Base-by-base conservation (phyloP, 2,329 filamentous ascomycete genomes). In the Exophiala sideris region DNA sequence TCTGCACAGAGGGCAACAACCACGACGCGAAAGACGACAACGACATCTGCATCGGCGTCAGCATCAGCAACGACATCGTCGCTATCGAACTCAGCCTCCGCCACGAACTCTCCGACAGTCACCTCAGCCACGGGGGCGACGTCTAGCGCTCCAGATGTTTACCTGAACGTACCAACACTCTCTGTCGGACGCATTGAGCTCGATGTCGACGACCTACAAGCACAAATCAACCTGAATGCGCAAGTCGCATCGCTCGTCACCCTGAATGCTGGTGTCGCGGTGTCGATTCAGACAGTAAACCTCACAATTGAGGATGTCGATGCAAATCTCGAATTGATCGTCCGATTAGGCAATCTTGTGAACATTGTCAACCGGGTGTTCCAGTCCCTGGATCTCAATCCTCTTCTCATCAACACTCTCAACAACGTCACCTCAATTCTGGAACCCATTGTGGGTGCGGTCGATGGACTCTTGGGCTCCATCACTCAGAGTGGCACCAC, bases 281-380 rank as follows among this genome's bases (percentile, higher is more conserved):
- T 79, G 12, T 70, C 68, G 0, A 69, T 79, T 11, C 64, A 75
- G 54, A 74, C 77, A 61, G 72, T 85, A 64, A 84, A 84, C 67
- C 76, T 85, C 63, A 84, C 81, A 14, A 85, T 85, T 54, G 71
- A 76, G 10, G 81, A 84, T 59, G 80, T 85, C 5, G 73, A 80
- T 21, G 82, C 80, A 1, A 68, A 84, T 58, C 72, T 84, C 16
- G 80, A 85, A 56, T 73, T 85, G 5, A 74, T 83, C 50, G 79
- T 84, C 36, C 76, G 82, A 16, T 71, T 85, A 7, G 81, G 81
- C 35, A 76, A 84, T 64, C 71, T 85, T 14, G 81, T 83, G 29
- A 73, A 79, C 51, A 83, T 85, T 46, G 81, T 85, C 48, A 81
- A 83, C 66, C 76, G 81, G 21, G 82, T 82, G 1, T 79, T 85